Base-by-base conservation (phyloP, 441 rosid genomes). In the Pelargonium exstipulatum region DNA sequence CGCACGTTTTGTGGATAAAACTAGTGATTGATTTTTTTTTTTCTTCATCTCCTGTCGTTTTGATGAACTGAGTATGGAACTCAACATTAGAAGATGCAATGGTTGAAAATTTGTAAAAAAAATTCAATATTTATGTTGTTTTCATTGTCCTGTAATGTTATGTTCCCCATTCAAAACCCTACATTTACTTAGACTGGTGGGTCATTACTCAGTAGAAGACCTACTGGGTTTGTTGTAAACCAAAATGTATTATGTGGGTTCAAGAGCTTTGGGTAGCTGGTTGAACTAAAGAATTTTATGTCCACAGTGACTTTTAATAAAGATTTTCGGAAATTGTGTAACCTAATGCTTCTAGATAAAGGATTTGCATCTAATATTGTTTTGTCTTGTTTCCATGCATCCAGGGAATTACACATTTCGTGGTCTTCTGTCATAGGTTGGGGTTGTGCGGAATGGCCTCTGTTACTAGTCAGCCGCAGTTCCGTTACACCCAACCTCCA, bases 401-500 rank as follows among this genome's bases (percentile, higher is more conserved):
- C 29, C 40, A 58, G 67, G 51, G 69, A 66, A 18, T 20, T 51
- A 46, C 13, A 53, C 14, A 4, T 22, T 45, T 10, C 62, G 42
- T 61, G 9, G 58, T 55, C 26, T 63, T 29, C 37, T 64, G 61
- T 26, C 40, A 17, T 53, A 26, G 74, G 55, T 73, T 20, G 70
- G 49, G 71, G 43, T 74, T 75, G 67, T 51, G 70, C 29, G 69
- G 57, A 74, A 95, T 95, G 99, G 85, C 99, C 48, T 95, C 98
- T 46, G 95, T 90, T 4, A 92, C 98, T 3, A 90, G 88, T 78
- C 99, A 95, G 85, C 96, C 93, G 5, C 99, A 95, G 87, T 95
- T 95, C 67, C 96, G 97, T 14, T 92, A 92, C 79, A 89, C 99
- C 48, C 99, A 95, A 60, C 95, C 99, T 2, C 99, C 99, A 2